Percentiles rank a stretch among this genome's conserved stretches.
Evolutionary conservation across 2,329 filamentous ascomycete genomes (phyloP).

Genomic region (Botrytis cinerea): DNA sequence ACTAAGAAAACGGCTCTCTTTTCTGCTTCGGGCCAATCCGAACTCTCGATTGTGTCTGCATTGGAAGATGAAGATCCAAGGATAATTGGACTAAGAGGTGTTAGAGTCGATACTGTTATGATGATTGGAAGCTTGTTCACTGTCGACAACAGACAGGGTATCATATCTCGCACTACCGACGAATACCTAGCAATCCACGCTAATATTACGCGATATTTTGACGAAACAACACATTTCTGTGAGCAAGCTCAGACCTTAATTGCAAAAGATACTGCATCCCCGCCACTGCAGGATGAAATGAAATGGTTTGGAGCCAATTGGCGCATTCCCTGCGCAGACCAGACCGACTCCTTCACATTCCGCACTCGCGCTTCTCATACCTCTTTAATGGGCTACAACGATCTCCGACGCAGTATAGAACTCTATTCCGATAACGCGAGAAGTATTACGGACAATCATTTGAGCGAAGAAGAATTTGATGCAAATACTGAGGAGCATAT

Average conservation of each 20-base stretch:
- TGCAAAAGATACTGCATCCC: neutral
- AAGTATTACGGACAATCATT: neutral
- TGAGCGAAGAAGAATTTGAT: conserved; percentile 2
- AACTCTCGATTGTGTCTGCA: neutral
- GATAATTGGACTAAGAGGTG: neutral
- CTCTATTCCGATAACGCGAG: conserved; percentile 5
- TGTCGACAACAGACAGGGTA: neutral
- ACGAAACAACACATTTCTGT: conserved; percentile 14
- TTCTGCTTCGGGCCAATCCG: neutral
- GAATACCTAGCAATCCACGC: neutral
- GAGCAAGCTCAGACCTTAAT: neutral
- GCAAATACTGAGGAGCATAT: neutral
- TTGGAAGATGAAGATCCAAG: neutral
- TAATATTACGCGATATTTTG: neutral
- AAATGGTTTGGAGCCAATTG: conserved; percentile 23
- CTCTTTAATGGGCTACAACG: conserved; percentile 7
- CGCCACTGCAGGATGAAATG: neutral
- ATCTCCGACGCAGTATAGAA: conserved; percentile 21
- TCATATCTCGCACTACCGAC: neutral
- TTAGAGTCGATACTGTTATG: neutral
- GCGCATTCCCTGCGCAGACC: conserved; percentile 24
- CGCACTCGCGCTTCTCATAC: neutral
- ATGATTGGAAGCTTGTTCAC: neutral
- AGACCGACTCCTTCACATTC: neutral
- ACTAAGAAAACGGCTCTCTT: conserved; percentile 4